These are phyloP conservation scores for Dactylellina cionopaga DNA, from an alignment of 2,329 filamentous ascomycete genomes.

Conservation along the genomic window DNA sequence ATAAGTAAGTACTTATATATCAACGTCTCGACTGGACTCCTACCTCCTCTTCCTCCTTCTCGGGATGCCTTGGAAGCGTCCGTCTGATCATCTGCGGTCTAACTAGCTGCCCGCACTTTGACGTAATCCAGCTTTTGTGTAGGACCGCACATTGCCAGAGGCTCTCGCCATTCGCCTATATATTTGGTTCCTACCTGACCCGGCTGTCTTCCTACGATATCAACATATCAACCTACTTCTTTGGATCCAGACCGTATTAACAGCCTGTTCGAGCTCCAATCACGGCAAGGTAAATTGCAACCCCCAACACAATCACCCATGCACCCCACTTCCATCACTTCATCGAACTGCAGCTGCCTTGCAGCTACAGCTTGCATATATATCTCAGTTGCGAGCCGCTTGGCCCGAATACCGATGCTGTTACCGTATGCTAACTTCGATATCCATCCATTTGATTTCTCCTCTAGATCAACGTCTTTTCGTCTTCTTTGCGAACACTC, in stretches of 20 bases:
- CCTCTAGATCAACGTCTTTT: neutral
- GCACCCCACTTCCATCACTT: conserved; percentile 32
- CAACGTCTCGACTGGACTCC: conserved; percentile 15
- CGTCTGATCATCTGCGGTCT: conserved; percentile 26
- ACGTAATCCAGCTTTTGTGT: conserved; percentile 8
- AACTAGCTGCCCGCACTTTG: conserved; percentile 11
- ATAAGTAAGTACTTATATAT: neutral
- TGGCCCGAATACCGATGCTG: neutral
- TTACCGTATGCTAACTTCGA: conserved; percentile 9
- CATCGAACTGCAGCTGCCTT: conserved; percentile 22
- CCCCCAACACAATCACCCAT: conserved; percentile 48
- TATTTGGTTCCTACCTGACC: neutral
- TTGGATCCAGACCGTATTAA: neutral
- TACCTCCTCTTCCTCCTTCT: conserved; percentile 21
- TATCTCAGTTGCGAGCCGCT: conserved; percentile 8
- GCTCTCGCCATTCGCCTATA: neutral
- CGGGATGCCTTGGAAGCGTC: neutral
- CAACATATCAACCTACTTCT: neutral
- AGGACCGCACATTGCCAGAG: neutral
- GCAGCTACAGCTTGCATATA: conserved; percentile 37
- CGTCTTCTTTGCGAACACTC: conserved; percentile 2
- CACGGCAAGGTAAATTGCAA: conserved; percentile 48
- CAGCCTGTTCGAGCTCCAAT: conserved; percentile 28
- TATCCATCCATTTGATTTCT: neutral
- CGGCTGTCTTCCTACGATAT: neutral